A percentile compares a stretch with the other conserved stretches of the same genome.
Conservation (phyloP, 257 asterid genomes). For the Nicotiana otophora region DNA sequence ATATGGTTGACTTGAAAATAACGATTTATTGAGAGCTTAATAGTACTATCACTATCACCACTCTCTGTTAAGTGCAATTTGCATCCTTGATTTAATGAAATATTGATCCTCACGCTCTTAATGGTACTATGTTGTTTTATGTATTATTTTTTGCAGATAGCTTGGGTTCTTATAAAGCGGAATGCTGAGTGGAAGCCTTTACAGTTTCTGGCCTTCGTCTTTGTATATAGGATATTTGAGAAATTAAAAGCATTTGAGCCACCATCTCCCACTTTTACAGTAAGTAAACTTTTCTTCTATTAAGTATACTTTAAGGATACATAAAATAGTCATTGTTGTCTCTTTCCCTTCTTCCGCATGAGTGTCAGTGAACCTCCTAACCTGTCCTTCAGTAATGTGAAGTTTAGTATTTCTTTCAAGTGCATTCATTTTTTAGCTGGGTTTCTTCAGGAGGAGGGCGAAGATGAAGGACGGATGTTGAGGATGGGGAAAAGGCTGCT, state of each 20-base stretch:
- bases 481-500: slow-evolving; percentile 90
- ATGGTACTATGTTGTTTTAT: slow-evolving; percentile 12
- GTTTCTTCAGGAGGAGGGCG: slow-evolving; percentile 79
- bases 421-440: slow-evolving; percentile 7
- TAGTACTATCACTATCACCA: neutral
- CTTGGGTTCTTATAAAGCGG: slow-evolving; percentile 72
- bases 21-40: neutral
- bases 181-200: slow-evolving; percentile 89
- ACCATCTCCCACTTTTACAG: slow-evolving; percentile 53
- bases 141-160: slow-evolving; percentile 49
- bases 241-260: slow-evolving; percentile 76
- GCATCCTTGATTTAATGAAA: neutral
- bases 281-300: slow-evolving; percentile 33
- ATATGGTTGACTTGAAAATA: neutral
- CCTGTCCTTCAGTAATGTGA: neutral
- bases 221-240: slow-evolving; percentile 85
- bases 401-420: neutral
- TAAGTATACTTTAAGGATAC: neutral
- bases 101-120: slow-evolving; percentile 6
- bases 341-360: neutral
- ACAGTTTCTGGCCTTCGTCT: slow-evolving; percentile 74
- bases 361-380: neutral
- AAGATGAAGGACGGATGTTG: slow-evolving; percentile 86
- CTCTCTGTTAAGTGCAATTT: slow-evolving; percentile 1
- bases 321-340: neutral